These are phyloP conservation scores for Penicillium janthinellum DNA, from an alignment of 2,329 filamentous ascomycete genomes.

Conservation along the genomic window DNA sequence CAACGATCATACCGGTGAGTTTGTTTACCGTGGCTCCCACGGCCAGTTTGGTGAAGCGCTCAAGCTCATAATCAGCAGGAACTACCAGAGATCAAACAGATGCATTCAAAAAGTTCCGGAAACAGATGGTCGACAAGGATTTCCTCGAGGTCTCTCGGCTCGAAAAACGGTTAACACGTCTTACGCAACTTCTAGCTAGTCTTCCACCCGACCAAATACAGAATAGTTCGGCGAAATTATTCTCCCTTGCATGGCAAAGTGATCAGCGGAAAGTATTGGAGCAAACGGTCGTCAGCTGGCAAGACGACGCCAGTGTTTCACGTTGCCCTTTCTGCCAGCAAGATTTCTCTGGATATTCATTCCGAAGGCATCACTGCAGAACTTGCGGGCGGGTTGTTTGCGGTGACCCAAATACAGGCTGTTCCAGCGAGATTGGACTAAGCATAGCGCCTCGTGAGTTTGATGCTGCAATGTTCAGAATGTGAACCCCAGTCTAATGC, in stretches of 20 bases:
- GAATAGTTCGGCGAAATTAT: constrained; percentile 51
- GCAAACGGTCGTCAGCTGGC: constrained; percentile 91
- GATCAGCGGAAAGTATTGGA: constrained; percentile 79
- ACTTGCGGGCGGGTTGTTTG: constrained; percentile 93
- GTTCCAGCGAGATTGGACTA: constrained; percentile 80
- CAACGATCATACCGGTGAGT: constrained; percentile 73
- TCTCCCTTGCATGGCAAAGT: constrained; percentile 65
- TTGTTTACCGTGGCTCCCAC: not conserved
- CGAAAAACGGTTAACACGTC: constrained; percentile 86
- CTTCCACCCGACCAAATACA: constrained; percentile 67
- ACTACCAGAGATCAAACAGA: constrained; percentile 70
- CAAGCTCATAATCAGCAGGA: constrained; percentile 44
- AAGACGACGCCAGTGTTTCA: constrained; percentile 79
- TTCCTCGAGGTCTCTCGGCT: constrained; percentile 85
- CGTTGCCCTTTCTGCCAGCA: constrained; percentile 95
- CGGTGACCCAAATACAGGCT: constrained; percentile 79
- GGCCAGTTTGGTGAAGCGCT: not conserved
- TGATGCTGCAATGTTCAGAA: not conserved
- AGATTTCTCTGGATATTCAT: constrained; percentile 90
- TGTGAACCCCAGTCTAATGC: constrained; percentile 22
- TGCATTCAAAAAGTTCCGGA: constrained; percentile 70
- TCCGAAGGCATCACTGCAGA: constrained; percentile 90
- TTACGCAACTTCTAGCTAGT: constrained; percentile 80
- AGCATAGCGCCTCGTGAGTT: constrained; percentile 68
- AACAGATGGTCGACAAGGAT: constrained; percentile 78